Evolutionary conservation across 768 basidiomycete genomes (phyloP), one percentile per base, ranked within the genome.

Genomic region (Termitomyces sp.): DNA sequence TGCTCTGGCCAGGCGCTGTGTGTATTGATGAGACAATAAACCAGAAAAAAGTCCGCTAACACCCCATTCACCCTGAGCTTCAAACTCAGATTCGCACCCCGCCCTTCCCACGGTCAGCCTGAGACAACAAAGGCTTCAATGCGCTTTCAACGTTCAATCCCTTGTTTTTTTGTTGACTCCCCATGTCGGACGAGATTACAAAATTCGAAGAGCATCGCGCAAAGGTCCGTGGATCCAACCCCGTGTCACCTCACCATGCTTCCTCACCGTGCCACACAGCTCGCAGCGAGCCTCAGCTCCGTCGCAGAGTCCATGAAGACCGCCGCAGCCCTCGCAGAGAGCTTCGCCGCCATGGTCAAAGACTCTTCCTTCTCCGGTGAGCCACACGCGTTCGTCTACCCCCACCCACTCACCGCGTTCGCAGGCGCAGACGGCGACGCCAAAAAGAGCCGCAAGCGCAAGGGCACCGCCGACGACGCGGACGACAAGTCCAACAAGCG

Each of bases 221-320:
- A 30, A 69, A 78, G 71, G 80, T 77, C 53, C 39, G 64, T 67
- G 33, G 26, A 43, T 45, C 45, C 30, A 30, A n/a, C 10, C 36
- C 10, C 22, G 34, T 53, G 45, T 42, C 16, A n/a, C 57, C 39
- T 43, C 45, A 13, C 13, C 34, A 39, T 47, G 5, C 47, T 55
- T 57, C 58, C 68, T 61, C 64, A 62, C 55, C 56, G 64, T 42
- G 40, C 24, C 50, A 33, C 55, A 64, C 22, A 89, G 88, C 79
- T 89, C 69, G 77, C 80, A 34, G 68, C 73, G 32, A 79, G 81
- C 64, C 76, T 91, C 62, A 70, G 67, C 60, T 73, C 76, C 24
- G 82, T 89, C 57, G 87, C 88, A 39, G 79, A 82, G 48, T 72
- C 81, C 37, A 79, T 92, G 82, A 83, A 84, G 59, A 78, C 82